phyloP scores from a whole-genome alignment of 805 yeast species.

The Ogataea polymorpha region DNA sequence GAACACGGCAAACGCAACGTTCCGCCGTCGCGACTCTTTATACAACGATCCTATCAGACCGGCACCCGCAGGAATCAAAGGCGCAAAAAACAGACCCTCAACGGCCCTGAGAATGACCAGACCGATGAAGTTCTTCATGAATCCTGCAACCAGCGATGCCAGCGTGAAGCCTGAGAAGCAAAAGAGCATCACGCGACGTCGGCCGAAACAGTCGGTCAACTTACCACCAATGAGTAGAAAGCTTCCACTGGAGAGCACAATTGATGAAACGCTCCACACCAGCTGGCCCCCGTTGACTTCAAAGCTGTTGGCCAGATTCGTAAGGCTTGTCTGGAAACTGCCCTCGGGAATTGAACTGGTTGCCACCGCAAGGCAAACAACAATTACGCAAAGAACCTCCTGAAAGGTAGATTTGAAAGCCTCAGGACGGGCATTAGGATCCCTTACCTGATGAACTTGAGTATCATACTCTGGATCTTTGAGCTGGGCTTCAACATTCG shows the following conservation, averaged over 20 bases:
- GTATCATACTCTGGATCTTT: background rate
- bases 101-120: constrained; percentile 38
- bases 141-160: constrained; percentile 27
- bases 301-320: constrained; percentile 30
- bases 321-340: constrained; percentile 33
- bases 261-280: constrained; percentile 38
- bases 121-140: constrained; percentile 31
- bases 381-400: constrained; percentile 31
- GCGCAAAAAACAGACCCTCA: constrained; percentile 37
- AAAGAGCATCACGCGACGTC: constrained; percentile 30
- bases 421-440: constrained; percentile 28
- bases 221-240: constrained; percentile 37
- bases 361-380: constrained; percentile 34
- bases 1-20: constrained; percentile 35
- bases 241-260: constrained; percentile 36
- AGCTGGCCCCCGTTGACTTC: constrained; percentile 34
- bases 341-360: constrained; percentile 34
- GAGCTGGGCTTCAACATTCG: too few species aligned
- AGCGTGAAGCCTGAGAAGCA: constrained; percentile 14
- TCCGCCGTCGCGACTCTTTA: constrained; percentile 31
- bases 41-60: constrained; percentile 39
- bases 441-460: background rate
- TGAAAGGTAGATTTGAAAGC: constrained; percentile 29
- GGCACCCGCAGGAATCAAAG: constrained; percentile 40
- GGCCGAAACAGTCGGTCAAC: constrained; percentile 38